Base-by-base conservation (phyloP, 768 basidiomycete genomes). In the Suillus subaureus region DNA sequence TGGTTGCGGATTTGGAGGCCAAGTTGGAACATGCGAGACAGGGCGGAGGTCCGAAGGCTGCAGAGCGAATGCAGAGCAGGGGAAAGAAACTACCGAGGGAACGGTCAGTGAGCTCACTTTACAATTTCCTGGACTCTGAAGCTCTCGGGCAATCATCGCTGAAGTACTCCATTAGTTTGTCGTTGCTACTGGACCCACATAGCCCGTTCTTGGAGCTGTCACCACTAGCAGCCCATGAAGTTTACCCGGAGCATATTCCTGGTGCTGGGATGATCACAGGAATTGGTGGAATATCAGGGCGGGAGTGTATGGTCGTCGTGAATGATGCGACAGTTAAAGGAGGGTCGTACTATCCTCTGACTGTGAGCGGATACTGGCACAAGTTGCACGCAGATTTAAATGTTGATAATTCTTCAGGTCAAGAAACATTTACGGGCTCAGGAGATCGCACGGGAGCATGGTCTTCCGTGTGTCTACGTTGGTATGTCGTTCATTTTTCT, bases 381-480 rank as follows among this genome's bases (percentile, higher is more conserved):
- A 28, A 23, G 5, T 26, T n/a, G 6, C 40, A n/a, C 12, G 7
- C 21, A 33, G 3, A 21, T 42, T 55, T 21, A 37, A 21, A 35
- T 47, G 12, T 3, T 65, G 51, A 73, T 40, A 2, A 21, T 42
- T 56, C 61, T 67, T 37, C 64, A 91, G 86, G 92, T 98, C 70
- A 98, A 97, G 87, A 98, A 98, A 75, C 96, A 98, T 70, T 78
- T 98, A 31, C 87, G 96, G 23, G 96, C 96, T 0, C 96, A 98
- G 74, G 94, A 97, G 74, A 89, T 98, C 67, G 96, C 96, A n/a
- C 81, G 89, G 66, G 94, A 97, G 79, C 92, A 97, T 73, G 85
- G 88, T 5, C 78, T 97, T 39, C 95, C 96, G 12, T 97, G 95
- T 75, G 86, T 98, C 49, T 98, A 98, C 77, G 83, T 97, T 65